Base-by-base conservation (phyloP, 169 alveolate species). In the Amoebophrya sp. region DNA sequence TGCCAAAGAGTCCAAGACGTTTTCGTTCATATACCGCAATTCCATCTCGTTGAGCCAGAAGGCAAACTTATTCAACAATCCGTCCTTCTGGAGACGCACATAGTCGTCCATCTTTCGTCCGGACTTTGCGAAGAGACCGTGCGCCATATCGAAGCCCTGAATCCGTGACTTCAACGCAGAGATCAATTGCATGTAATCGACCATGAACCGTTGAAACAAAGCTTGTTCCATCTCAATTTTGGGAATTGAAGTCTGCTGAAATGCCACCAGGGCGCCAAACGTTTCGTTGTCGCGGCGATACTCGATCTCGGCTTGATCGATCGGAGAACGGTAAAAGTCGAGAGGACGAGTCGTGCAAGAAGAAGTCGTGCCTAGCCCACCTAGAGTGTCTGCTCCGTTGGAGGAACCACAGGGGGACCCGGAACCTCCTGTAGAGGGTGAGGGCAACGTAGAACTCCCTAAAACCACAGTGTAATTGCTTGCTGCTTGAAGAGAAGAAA, bases 201-300 rank as follows among this genome's bases (percentile, higher is more conserved):
- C 83, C 83, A 65, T 65, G 26, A 65, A 65, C 83, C 33, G 12
- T 26, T 65, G 83, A 36, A 65, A 65, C 12, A 65, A 26, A 6
- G 83, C 83, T 26, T 65, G 83, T 26, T 65, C 83, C 83, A 65
- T 65, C 83, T 65, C 83, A 36, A 65, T 65, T 26, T 65, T 65
- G 2, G 83, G 83, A 26, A 65, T 65, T 10, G 83, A 65, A 6
- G 83, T 65, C 83, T 65, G 83, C 83, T 65, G 83, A 18, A 65
- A 65, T 10, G 83, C 12, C 39, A 65, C 33, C 39, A 65, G 83
- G 83, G 83, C 18, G 3, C n/a, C 33, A 36, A 65, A 65, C 39
- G 83, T 26, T 26, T 65, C 36, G 83, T 65, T 65, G 26, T 12
- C 33, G 38, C 33, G 83, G 3, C 83, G 2, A 10, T 6, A 65